A percentile compares a stretch with the other conserved stretches of the same genome.
These are phyloP conservation scores for Malassezia pachydermatis DNA, from an alignment of 1,284 basidiomycete species.

Conservation along the genomic window DNA sequence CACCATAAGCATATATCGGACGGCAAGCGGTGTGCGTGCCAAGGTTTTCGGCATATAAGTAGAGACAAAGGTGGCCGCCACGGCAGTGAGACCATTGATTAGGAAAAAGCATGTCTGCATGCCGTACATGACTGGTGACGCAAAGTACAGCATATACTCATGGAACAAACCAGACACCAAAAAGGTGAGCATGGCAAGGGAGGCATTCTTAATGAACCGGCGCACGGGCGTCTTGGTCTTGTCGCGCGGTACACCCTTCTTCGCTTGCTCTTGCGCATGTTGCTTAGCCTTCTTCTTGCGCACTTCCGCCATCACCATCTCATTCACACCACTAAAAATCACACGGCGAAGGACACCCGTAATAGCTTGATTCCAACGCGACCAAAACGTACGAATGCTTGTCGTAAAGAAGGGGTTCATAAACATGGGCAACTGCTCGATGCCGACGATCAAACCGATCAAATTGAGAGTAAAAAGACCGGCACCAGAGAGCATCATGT, in stretches of 20 bases:
- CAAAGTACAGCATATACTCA: slow-evolving; percentile 41
- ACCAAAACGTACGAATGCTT: slow-evolving; percentile 46
- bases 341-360: slow-evolving; percentile 46
- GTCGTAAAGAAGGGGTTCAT: slow-evolving; percentile 42
- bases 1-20: slow-evolving; percentile 30
- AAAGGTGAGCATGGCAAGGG: slow-evolving; percentile 31
- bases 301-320: too few species aligned
- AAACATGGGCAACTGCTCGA: slow-evolving; percentile 47
- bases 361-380: slow-evolving; percentile 47
- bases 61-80: slow-evolving; percentile 35
- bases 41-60: slow-evolving; percentile 31
- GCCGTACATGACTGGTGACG: slow-evolving; percentile 23
- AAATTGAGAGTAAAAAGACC: background rate
- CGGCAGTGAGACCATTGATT: slow-evolving; percentile 38
- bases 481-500: slow-evolving; percentile 7
- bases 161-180: slow-evolving; percentile 41
- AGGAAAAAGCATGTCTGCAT: slow-evolving; percentile 46
- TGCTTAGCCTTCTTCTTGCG: slow-evolving; percentile 37
- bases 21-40: slow-evolving; percentile 29
- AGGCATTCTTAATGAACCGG: slow-evolving; percentile 36
- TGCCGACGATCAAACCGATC: slow-evolving; percentile 32
- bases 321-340: slow-evolving; percentile 36
- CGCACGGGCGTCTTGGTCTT: slow-evolving; percentile 13
- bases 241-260: slow-evolving; percentile 21
- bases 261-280: slow-evolving; percentile 16